These are phyloP conservation scores for Diutina rugosa DNA, from an alignment of 1,139 yeast species.

Conservation along the genomic window DNA sequence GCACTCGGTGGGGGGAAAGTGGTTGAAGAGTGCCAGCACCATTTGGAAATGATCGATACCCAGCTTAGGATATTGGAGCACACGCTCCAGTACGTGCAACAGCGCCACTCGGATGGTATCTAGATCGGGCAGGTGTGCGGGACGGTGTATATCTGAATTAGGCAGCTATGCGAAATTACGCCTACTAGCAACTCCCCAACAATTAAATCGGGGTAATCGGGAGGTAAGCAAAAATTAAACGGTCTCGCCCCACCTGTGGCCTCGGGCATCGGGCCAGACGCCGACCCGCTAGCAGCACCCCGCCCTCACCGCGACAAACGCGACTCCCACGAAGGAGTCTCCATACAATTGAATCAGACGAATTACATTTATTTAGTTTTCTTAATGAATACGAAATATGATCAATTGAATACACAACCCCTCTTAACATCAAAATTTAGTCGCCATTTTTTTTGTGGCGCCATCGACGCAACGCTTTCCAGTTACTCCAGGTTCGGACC, in stretches of 20 bases:
- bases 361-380: too few species aligned
- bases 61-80: constrained; percentile 35
- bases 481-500: background rate
- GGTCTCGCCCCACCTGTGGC: background rate
- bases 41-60: constrained; percentile 31
- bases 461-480: background rate
- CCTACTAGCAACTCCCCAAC: too few species aligned
- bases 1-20: constrained; percentile 6
- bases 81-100: constrained; percentile 9
- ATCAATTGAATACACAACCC: too few species aligned
- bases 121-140: background rate
- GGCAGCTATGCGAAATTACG: too few species aligned
- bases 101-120: background rate
- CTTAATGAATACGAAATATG: too few species aligned
- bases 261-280: background rate
- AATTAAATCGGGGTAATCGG: background rate
- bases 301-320: background rate
- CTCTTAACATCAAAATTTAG: too few species aligned
- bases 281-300: background rate
- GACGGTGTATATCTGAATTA: too few species aligned
- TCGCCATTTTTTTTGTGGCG: background rate
- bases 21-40: constrained; percentile 20
- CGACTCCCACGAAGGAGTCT: too few species aligned
- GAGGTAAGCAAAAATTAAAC: too few species aligned
- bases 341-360: too few species aligned